Evolutionary conservation across 129 eudicot species (phyloP).

Genomic region (Flaveria linearis): DNA sequence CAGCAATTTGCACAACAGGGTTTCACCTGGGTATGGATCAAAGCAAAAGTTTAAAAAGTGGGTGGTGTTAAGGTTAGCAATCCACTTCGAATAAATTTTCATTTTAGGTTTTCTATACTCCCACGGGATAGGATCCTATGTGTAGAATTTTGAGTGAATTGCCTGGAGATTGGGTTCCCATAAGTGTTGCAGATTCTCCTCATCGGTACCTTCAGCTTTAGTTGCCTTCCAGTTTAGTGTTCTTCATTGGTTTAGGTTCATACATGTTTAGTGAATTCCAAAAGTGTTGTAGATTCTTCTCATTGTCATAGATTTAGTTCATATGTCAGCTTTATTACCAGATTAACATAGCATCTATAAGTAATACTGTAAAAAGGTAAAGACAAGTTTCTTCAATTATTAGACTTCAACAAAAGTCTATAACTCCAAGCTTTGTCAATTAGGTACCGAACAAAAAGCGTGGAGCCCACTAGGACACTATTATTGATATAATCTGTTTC

Average conservation of each 20-base stretch:
- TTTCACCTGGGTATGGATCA: conserved; percentile 8
- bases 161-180: not conserved
- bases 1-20: not conserved
- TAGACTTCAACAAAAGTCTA: not conserved
- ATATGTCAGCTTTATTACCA: not conserved
- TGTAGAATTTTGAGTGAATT: not conserved
- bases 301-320: not conserved
- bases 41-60: not conserved
- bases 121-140: not conserved
- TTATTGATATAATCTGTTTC: conserved; percentile 3
- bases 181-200: not conserved
- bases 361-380: conserved; percentile 8
- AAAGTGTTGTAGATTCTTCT: conserved; percentile 10
- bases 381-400: conserved; percentile 16
- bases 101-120: not conserved
- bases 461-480: conserved; percentile 4
- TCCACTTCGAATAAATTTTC: not conserved
- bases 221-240: conserved; percentile 9
- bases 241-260: not conserved
- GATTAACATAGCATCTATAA: not conserved
- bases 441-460: conserved; percentile 12
- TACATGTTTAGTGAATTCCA: conserved; percentile 3
- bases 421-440: conserved; percentile 8
- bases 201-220: not conserved
- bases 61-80: not conserved